phyloP scores from a whole-genome alignment of 768 basidiomycete genomes.

The Hypholoma sublateritium region DNA sequence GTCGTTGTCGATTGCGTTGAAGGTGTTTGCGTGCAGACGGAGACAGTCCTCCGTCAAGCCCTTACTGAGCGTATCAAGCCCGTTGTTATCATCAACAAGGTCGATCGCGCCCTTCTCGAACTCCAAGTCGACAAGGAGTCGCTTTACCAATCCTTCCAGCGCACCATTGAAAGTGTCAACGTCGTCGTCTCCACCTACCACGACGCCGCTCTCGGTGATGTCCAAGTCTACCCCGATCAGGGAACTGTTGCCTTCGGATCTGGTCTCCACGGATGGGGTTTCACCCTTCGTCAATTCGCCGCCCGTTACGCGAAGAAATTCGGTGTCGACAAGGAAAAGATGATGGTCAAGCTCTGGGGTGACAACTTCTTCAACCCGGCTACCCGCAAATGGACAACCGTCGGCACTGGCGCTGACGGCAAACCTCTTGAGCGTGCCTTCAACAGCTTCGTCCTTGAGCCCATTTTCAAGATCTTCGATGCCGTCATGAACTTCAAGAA shows the following conservation, averaged over 20 bases:
- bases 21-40: constrained; percentile 99
- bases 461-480: constrained; percentile 98
- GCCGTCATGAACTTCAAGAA: constrained; percentile 99
- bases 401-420: constrained; percentile 70
- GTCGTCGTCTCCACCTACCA: constrained; percentile 98
- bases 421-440: constrained; percentile 97
- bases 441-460: constrained; percentile 97
- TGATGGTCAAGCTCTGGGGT: constrained; percentile 97
- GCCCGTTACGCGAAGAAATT: constrained; percentile 95
- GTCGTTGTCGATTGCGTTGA: constrained; percentile 99
- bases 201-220: constrained; percentile 91
- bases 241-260: constrained; percentile 99
- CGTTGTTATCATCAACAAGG: constrained; percentile 99
- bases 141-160: constrained; percentile 95
- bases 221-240: constrained; percentile 97
- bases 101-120: constrained; percentile 98
- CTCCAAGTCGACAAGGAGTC: constrained; percentile 96
- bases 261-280: constrained; percentile 99
- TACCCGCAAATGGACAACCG: constrained; percentile 95
- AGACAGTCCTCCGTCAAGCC: constrained; percentile 97
- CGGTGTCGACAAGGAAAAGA: constrained; percentile 98
- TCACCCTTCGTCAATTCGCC: constrained; percentile 98
- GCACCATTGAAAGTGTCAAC: constrained; percentile 97
- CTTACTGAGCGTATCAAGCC: constrained; percentile 99
- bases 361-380: constrained; percentile 99